A percentile compares a stretch with the other conserved stretches of the same genome.
Evolutionary conservation across 1,139 yeast genomes (phyloP).

Genomic region (Torulaspora pretoriensis): DNA sequence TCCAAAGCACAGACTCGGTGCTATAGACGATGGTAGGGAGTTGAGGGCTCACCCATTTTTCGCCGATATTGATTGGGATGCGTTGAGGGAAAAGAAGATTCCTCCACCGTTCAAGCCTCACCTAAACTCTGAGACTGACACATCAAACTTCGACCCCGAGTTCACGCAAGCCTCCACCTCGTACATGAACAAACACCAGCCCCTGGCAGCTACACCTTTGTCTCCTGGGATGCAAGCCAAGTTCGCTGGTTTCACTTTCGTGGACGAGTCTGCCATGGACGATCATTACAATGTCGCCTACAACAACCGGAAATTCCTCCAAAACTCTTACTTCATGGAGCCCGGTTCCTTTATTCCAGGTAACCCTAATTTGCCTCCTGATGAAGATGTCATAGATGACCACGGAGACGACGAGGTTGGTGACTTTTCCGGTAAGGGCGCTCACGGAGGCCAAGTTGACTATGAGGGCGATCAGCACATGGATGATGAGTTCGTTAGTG

Average conservation of each 20-base stretch:
- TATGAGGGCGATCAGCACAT: slow-evolving; percentile 38
- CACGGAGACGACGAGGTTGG: slow-evolving; percentile 52
- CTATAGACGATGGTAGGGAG: slow-evolving; percentile 87
- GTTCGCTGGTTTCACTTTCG: slow-evolving; percentile 93
- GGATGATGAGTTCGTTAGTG: slow-evolving; percentile 83
- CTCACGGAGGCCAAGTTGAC: slow-evolving; percentile 23
- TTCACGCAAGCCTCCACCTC: slow-evolving; percentile 90
- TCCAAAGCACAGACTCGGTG: slow-evolving; percentile 91
- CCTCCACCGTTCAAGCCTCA: slow-evolving; percentile 98
- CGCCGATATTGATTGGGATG: slow-evolving; percentile 84
- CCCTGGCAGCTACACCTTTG: slow-evolving; percentile 49
- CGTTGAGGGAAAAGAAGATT: slow-evolving; percentile 71
- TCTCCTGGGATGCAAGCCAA: slow-evolving; percentile 94
- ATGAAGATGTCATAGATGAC: slow-evolving; percentile 77
- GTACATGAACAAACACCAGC: slow-evolving; percentile 57
- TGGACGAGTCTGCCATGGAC: slow-evolving; percentile 89
- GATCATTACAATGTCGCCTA: slow-evolving; percentile 55
- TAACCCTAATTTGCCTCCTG: slow-evolving; percentile 73
- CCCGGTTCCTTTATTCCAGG: slow-evolving; percentile 76
- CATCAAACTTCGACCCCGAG: slow-evolving; percentile 95
- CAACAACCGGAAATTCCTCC: slow-evolving; percentile 33
- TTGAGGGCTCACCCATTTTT: slow-evolving; percentile 87
- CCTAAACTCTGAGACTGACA: slow-evolving; percentile 83
- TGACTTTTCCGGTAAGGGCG: slow-evolving; percentile 36
- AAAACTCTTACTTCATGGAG: slow-evolving; percentile 40